phyloP scores from a whole-genome alignment of 2,329 filamentous ascomycete genomes.

The Aspergillus ibericus region DNA sequence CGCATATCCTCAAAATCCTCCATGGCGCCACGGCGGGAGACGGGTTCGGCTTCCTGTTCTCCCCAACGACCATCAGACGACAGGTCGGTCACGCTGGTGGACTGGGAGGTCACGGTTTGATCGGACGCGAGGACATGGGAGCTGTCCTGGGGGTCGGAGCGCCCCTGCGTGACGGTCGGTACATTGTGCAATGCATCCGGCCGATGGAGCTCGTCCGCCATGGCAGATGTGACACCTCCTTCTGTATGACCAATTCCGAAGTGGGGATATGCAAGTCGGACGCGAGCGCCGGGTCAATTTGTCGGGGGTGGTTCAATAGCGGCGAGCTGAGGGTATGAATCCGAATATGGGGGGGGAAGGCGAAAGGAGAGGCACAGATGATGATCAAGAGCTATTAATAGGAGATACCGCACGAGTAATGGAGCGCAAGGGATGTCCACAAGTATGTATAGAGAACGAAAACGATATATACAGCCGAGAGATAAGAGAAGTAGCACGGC shows the following conservation, averaged over 20 bases:
- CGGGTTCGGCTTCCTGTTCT: constrained; percentile 58
- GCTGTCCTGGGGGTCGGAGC: neutral
- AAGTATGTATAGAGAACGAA: constrained; percentile 4
- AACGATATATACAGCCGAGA: constrained; percentile 6
- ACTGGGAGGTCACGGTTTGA: constrained; percentile 13
- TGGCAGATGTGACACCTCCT: neutral
- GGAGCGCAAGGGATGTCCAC: neutral
- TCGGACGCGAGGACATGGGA: constrained; percentile 12
- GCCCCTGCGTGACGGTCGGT: constrained; percentile 7
- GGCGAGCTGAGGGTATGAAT: neutral
- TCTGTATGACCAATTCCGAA: neutral
- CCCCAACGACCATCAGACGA: constrained; percentile 59
- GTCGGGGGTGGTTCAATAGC: neutral
- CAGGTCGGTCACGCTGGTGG: constrained; percentile 18
- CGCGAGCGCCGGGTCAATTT: neutral
- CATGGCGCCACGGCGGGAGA: constrained; percentile 56
- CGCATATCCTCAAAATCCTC: constrained; percentile 61
- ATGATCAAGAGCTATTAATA: neutral
- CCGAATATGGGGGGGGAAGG: neutral
- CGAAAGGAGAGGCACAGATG: neutral
- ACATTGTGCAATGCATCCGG: constrained; percentile 9
- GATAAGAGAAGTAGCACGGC: neutral
- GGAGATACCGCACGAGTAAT: neutral
- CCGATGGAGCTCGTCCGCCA: neutral
- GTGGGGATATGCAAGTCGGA: neutral